A percentile compares a stretch with the other conserved stretches of the same genome.
phyloP scores from a whole-genome alignment of 2,329 filamentous ascomycete species.

The Cryphonectria radicalis region DNA sequence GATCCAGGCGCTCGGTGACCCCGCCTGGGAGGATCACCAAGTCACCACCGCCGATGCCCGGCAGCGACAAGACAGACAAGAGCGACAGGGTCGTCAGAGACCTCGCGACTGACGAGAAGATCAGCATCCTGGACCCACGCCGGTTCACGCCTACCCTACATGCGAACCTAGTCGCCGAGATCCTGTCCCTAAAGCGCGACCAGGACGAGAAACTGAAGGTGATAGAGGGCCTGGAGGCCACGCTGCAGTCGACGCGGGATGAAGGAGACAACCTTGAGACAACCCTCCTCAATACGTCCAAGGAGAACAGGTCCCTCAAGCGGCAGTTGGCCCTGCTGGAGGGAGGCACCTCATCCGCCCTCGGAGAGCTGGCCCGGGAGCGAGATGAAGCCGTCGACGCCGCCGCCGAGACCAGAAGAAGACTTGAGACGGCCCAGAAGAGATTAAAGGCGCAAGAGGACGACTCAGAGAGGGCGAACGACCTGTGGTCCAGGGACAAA shows the following conservation, averaged over 20 bases:
- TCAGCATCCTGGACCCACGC: slow-evolving; percentile 81
- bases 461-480: slow-evolving; percentile 76
- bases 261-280: slow-evolving; percentile 75
- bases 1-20: slow-evolving; percentile 70
- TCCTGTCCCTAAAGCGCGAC: slow-evolving; percentile 82
- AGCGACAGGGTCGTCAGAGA: slow-evolving; percentile 61
- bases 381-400: slow-evolving; percentile 81
- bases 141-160: slow-evolving; percentile 95
- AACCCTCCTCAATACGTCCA: slow-evolving; percentile 65
- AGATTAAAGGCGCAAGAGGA: slow-evolving; percentile 81
- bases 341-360: slow-evolving; percentile 82
- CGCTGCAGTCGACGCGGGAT: slow-evolving; percentile 69
- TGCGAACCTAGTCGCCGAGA: slow-evolving; percentile 93
- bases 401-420: slow-evolving; percentile 72
- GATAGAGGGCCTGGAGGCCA: slow-evolving; percentile 82
- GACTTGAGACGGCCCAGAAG: slow-evolving; percentile 78
- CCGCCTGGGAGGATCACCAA: slow-evolving; percentile 60
- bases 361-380: slow-evolving; percentile 82
- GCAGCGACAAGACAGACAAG: slow-evolving; percentile 48
- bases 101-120: slow-evolving; percentile 66
- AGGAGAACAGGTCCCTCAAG: slow-evolving; percentile 80
- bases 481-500: slow-evolving; percentile 83
- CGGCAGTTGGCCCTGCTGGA: slow-evolving; percentile 86
- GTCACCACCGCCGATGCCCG: slow-evolving; percentile 59
- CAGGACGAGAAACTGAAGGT: slow-evolving; percentile 86